phyloP scores from a whole-genome alignment of 2,329 filamentous ascomycete species.

The Penicillium sp. region DNA sequence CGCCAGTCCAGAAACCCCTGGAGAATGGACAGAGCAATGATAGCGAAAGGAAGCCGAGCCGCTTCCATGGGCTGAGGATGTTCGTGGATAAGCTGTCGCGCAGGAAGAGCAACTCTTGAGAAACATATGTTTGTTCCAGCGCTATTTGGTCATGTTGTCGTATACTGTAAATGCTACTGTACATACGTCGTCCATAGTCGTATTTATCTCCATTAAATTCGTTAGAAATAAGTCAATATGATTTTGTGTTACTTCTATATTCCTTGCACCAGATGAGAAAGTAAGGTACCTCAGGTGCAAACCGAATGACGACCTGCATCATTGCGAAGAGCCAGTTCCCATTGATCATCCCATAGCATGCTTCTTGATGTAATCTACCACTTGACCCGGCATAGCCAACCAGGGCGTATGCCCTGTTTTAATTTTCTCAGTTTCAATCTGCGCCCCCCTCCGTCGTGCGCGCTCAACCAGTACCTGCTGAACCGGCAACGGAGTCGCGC shows the following conservation, averaged over 20 bases:
- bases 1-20: not conserved
- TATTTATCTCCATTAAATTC: not conserved
- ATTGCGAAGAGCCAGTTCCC: not conserved
- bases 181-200: not conserved
- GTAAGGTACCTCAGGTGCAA: not conserved
- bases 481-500: slow-evolving; percentile 29
- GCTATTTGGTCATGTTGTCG: not conserved
- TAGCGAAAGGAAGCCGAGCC: not conserved
- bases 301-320: not conserved
- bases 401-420: slow-evolving; percentile 31
- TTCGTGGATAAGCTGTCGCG: slow-evolving; percentile 11
- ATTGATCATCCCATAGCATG: slow-evolving; percentile 14
- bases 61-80: slow-evolving; percentile 8
- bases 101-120: slow-evolving; percentile 3
- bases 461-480: slow-evolving; percentile 35
- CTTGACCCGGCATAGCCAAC: slow-evolving; percentile 24
- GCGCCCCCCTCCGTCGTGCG: slow-evolving; percentile 25
- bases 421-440: slow-evolving; percentile 31
- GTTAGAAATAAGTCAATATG: not conserved
- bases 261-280: not conserved
- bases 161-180: not conserved
- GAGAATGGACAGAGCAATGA: not conserved
- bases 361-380: slow-evolving; percentile 20
- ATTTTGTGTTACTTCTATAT: not conserved
- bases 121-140: not conserved